These are phyloP conservation scores for Mortierella sp. DNA, from an alignment of 371 early-diverging fungal species.

Conservation along the genomic window DNA sequence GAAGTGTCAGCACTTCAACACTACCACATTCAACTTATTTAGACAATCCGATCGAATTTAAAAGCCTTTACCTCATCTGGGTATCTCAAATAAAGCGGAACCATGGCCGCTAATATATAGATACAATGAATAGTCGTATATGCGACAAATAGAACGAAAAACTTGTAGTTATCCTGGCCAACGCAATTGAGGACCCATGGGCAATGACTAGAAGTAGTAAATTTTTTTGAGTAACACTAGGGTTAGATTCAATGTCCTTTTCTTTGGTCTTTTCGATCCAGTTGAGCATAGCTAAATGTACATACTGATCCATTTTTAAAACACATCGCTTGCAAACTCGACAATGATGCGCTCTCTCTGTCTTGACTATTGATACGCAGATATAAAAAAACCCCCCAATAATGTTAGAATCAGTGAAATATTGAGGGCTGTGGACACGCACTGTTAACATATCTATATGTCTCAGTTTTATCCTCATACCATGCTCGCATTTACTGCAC, in stretches of 20 bases:
- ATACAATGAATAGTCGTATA: conserved; percentile 65
- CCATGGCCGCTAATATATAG: conserved; percentile 59
- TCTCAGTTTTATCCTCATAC: conserved; percentile 16
- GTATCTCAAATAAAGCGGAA: conserved; percentile 56
- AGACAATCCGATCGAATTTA: not conserved
- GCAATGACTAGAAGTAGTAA: conserved; percentile 63
- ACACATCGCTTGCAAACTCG: conserved; percentile 74
- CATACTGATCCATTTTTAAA: conserved; percentile 76
- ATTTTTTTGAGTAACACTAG: not conserved
- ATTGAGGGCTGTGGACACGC: not conserved
- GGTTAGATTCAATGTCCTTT: not conserved
- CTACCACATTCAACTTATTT: not conserved
- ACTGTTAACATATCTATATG: not conserved
- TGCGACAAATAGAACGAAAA: conserved; percentile 66
- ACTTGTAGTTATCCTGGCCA: conserved; percentile 73
- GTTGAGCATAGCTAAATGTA: conserved; percentile 5
- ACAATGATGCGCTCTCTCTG: conserved; percentile 75
- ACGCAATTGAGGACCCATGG: conserved; percentile 76
- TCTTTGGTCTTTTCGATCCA: not conserved
- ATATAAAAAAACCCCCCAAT: not conserved
- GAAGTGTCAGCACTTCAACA: not conserved
- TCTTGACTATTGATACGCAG: conserved; percentile 56
- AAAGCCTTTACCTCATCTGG: conserved; percentile 57
- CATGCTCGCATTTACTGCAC: conserved; percentile 54
- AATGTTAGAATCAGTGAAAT: not conserved